Base-by-base conservation (phyloP, 257 asterid genomes). In the Penstemon eatonii region DNA sequence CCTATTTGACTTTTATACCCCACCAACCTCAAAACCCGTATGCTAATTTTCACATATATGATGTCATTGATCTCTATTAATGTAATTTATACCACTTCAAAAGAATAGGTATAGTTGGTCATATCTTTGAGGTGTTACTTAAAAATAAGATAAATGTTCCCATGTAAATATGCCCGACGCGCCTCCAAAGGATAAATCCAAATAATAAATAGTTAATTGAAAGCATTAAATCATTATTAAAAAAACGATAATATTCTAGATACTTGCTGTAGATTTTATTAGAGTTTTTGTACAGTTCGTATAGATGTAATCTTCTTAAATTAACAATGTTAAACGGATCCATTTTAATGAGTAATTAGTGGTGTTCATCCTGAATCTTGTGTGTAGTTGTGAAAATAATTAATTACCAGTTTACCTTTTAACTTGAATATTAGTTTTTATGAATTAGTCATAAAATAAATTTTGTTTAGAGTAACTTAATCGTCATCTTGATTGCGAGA, bases 1-100 rank as follows among this genome's bases (percentile, higher is more conserved):
- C 79, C 52, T 60, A 37, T 53, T 75, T 45, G 62, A 40, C 50
- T 71, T 52, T 50, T 8, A 8, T 56, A 12, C 42, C 7, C 42
- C 13, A 15, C 47, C 9, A 46, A 8, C 51, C 51, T 46, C 51
- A 46, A 7, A 9, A 6, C 8, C 6, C 47, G 4, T 57, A 8
- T 4, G 6, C 4, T 4, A 33, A 56, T 6, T 46, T 57, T 9
- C 18, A 42, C 52, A 3, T n/a, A 19, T 25, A 44, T 12, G 45
- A 52, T 46, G 53, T 41, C 56, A 36, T 11, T 3, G n/a, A 36
- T 47, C 11, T 65, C 39, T 37, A 9, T 9, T 15, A 46, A 36
- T 36, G 5, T 42, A 57, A 8, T 15, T 45, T 4, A 8, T 1
- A 53, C 44, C 39, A 66, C 51, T 52, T 6, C 10, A 52, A 15